phyloP scores from a whole-genome alignment of 2,329 filamentous ascomycete species.

The Tolypocladium inflatum region DNA sequence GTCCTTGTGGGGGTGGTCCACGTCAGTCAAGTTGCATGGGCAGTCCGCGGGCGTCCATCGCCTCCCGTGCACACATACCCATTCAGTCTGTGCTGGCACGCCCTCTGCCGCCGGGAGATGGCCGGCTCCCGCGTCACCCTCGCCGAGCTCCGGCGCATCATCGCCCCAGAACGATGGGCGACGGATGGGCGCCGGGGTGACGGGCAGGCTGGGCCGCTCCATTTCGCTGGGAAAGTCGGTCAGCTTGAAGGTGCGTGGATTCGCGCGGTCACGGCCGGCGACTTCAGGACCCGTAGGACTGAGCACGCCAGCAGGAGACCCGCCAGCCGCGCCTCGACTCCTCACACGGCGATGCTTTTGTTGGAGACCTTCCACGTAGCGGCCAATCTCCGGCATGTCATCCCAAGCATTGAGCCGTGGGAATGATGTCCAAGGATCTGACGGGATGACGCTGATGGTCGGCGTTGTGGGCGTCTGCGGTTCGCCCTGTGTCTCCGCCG shows the following conservation, averaged over 20 bases:
- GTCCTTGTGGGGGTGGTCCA: constrained; percentile 48
- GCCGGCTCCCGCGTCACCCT: constrained; percentile 40
- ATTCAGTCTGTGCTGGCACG: constrained; percentile 79
- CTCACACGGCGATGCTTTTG: constrained; percentile 37
- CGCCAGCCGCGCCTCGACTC: constrained; percentile 15
- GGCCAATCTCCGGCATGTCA: constrained; percentile 75
- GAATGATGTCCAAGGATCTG: constrained; percentile 64
- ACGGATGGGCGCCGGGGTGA: constrained; percentile 75
- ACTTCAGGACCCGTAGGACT: background rate
- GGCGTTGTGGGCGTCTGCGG: constrained; percentile 39
- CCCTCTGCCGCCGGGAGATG: constrained; percentile 68
- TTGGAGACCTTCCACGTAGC: constrained; percentile 72
- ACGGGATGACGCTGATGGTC: constrained; percentile 32
- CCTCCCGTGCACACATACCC: constrained; percentile 70
- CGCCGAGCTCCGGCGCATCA: constrained; percentile 23
- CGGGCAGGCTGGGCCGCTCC: constrained; percentile 80
- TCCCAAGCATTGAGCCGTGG: constrained; percentile 88
- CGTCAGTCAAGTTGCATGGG: constrained; percentile 47
- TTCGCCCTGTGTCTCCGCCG: constrained; percentile 22
- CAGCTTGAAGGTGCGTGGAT: constrained; percentile 48
- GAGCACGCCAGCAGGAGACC: background rate
- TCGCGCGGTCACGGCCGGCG: background rate
- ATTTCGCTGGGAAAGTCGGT: constrained; percentile 80
- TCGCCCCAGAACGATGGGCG: constrained; percentile 56
- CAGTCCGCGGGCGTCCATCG: constrained; percentile 41